These are phyloP conservation scores for Carallia brachiata DNA, from an alignment of 345 rosid species.

Conservation along the genomic window DNA sequence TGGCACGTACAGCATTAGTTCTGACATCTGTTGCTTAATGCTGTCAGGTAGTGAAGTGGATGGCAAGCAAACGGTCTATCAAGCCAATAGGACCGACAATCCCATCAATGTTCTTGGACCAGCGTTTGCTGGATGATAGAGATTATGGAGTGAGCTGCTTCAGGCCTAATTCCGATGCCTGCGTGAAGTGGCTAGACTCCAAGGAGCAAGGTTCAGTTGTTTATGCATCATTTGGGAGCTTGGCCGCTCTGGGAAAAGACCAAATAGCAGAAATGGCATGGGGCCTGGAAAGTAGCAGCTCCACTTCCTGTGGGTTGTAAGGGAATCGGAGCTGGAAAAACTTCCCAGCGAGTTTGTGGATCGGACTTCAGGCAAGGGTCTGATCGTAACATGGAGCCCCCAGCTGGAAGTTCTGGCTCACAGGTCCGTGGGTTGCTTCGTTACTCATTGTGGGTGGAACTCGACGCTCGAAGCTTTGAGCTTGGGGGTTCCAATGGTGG, in stretches of 20 bases:
- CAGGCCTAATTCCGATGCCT: slow-evolving; percentile 33
- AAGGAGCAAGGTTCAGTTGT: slow-evolving; percentile 43
- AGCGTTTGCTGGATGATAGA: slow-evolving; percentile 43
- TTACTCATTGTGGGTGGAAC: slow-evolving; percentile 73
- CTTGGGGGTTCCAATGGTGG: slow-evolving; percentile 58
- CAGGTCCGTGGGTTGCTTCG: slow-evolving; percentile 50
- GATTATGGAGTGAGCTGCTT: slow-evolving; percentile 49
- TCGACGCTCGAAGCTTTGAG: slow-evolving; percentile 61
- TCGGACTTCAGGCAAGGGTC: slow-evolving; percentile 37
- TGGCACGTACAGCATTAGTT: too few relatives aligned
- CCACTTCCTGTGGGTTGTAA: slow-evolving; percentile 57
- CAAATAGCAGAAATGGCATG: slow-evolving; percentile 55
- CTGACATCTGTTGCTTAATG: background rate
- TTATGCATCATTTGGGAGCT: slow-evolving; percentile 55
- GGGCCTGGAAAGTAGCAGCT: slow-evolving; percentile 39
- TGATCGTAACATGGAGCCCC: slow-evolving; percentile 51
- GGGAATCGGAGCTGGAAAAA: slow-evolving; percentile 45
- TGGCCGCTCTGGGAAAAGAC: slow-evolving; percentile 40
- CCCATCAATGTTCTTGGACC: slow-evolving; percentile 54
- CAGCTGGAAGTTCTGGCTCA: slow-evolving; percentile 58
- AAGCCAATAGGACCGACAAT: slow-evolving; percentile 53
- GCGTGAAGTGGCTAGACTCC: slow-evolving; percentile 44
- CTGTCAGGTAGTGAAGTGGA: slow-evolving; percentile 40
- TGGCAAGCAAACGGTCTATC: slow-evolving; percentile 39
- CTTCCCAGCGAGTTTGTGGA: slow-evolving; percentile 37